phyloP scores from a whole-genome alignment of 805 yeast species.

The Suhomyces sp. region DNA sequence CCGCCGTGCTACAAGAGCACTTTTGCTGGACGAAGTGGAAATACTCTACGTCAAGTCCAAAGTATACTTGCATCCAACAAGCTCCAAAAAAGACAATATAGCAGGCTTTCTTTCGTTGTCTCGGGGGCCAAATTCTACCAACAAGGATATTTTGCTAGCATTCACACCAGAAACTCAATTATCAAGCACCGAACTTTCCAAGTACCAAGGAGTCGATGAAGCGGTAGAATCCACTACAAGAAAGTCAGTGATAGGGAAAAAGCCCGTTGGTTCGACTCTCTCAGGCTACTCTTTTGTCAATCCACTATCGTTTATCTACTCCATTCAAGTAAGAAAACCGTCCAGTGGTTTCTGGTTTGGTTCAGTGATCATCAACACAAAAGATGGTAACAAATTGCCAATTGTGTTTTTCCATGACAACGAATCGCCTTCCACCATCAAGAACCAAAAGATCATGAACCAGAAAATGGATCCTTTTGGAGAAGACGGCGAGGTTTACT shows the following conservation, averaged over 20 bases:
- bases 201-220: constrained; percentile 49
- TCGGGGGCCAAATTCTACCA: constrained; percentile 47
- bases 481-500: constrained; percentile 52
- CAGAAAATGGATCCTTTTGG: constrained; percentile 75
- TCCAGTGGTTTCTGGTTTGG: constrained; percentile 92
- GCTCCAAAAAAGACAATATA: constrained; percentile 69
- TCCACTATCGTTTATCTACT: constrained; percentile 59
- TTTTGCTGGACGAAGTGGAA: constrained; percentile 37
- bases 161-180: constrained; percentile 63
- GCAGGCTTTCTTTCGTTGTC: constrained; percentile 72
- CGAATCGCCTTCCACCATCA: constrained; percentile 70
- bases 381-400: constrained; percentile 68
- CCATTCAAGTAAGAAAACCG: constrained; percentile 82
- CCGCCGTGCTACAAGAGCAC: constrained; percentile 2
- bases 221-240: constrained; percentile 9
- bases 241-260: constrained; percentile 32
- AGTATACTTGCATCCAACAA: constrained; percentile 81
- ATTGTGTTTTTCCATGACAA: constrained; percentile 91
- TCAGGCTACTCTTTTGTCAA: constrained; percentile 69
- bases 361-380: constrained; percentile 70
- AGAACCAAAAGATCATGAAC: constrained; percentile 56
- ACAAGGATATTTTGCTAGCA: constrained; percentile 59
- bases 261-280: constrained; percentile 52
- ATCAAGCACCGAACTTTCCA: constrained; percentile 42
- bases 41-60: constrained; percentile 58